These are phyloP conservation scores for Fusarium metavorans DNA, from an alignment of 2,329 filamentous ascomycete species.

Conservation along the genomic window DNA sequence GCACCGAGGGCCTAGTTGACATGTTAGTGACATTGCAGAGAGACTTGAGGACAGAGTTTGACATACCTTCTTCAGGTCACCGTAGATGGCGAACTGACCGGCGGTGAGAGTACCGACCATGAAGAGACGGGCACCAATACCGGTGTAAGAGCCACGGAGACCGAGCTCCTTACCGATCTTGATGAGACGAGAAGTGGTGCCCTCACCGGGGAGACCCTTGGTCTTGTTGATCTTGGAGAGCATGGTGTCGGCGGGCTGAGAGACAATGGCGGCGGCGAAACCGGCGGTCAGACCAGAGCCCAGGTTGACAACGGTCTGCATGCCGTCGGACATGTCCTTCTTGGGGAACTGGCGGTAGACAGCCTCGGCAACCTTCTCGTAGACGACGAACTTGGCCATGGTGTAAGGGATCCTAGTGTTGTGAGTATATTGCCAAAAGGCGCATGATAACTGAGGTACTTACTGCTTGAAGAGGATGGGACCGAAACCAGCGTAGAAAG, in stretches of 20 bases:
- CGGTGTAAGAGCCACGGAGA: constrained; percentile 79
- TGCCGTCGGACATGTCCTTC: constrained; percentile 72
- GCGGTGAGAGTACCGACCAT: constrained; percentile 79
- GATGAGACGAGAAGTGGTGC: constrained; percentile 82
- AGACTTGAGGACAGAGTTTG: neutral
- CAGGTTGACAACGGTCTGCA: constrained; percentile 87
- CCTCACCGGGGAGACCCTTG: constrained; percentile 86
- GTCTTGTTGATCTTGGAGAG: constrained; percentile 97
- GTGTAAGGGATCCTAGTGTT: constrained; percentile 83
- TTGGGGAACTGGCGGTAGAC: constrained; percentile 80
- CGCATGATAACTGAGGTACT: constrained; percentile 34
- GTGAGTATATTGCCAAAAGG: constrained; percentile 31
- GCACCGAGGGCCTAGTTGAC: constrained; percentile 77
- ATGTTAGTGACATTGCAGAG: constrained; percentile 51
- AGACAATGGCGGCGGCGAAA: constrained; percentile 89
- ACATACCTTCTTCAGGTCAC: constrained; percentile 57
- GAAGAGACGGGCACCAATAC: constrained; percentile 79
- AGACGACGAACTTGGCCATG: constrained; percentile 95
- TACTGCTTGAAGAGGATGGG: constrained; percentile 77
- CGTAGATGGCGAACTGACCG: constrained; percentile 92
- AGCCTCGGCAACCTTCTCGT: constrained; percentile 86
- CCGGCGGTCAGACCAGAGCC: constrained; percentile 64
- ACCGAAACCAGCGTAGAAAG: constrained; percentile 93
- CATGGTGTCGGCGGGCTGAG: constrained; percentile 94
- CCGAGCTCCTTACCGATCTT: constrained; percentile 92